Base-by-base conservation (phyloP, 1,284 basidiomycete genomes). In the Tilletiopsis washingtonensis region DNA sequence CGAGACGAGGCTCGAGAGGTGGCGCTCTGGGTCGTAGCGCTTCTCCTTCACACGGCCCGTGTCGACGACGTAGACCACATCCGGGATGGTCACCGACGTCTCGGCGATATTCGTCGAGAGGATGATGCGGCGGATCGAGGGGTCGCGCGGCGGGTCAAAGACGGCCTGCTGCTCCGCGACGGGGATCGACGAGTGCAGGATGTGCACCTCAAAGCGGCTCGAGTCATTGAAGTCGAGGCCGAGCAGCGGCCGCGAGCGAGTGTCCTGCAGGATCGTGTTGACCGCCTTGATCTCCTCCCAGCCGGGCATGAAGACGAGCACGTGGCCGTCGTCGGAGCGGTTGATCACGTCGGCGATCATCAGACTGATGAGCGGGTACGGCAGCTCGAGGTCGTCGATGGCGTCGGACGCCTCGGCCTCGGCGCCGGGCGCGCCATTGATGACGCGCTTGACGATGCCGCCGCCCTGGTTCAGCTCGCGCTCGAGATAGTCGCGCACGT, bases 21-120 rank as follows among this genome's bases (percentile, higher is more conserved):
- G 87, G 24, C 84, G 80, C 47, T 87, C 82, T 0, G 91, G 89
- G 70, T 97, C 90, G 71, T 89, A 97, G n/a, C 85, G 82, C 69
- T 88, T 83, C 75, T 96, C 90, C 75, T 93, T 94, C 71, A 91
- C 81, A 67, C 85, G 84, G 21, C 81, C 91, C 0, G 86, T 81
- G 70, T 97, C 91, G 40, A 96, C 83, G 43, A 97, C 91, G 69
- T 89, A 91, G 5, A 94, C 90, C 24, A 96, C 90, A 67, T 96
- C 88, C 1, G 91, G 91, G 60, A 97, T 96, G 1, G 91, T 97
- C 61, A 97, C 81, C 4, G 88, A 91, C 1, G 91, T 94, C 76
- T 97, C 91, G 12, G 91, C 93, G 53, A 97, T 93, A 74, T 96
- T 97, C 41, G 91, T 97, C 3, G 91, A 82, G 37, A 96, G 78